Conservation (phyloP, 345 rosid genomes). For the Lagerstroemia speciosa region DNA sequence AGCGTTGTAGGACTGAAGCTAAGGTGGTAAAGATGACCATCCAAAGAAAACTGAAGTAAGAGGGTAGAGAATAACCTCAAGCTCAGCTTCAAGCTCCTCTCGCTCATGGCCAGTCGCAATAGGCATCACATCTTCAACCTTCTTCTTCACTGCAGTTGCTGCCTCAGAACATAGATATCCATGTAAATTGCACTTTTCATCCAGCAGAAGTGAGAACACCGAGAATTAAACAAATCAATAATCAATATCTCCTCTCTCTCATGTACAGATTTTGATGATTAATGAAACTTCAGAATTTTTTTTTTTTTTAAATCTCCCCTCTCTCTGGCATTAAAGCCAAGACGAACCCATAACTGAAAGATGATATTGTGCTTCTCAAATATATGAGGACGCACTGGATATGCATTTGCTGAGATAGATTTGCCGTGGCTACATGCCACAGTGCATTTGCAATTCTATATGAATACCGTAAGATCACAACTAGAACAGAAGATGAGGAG, state of each 20-base stretch:
- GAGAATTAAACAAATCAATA: not conserved
- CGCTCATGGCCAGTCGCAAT: constrained; percentile 51
- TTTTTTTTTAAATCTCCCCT: too few relatives aligned
- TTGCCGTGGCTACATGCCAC: not conserved
- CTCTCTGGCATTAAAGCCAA: too few relatives aligned
- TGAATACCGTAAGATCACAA: not conserved
- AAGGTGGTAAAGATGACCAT: not conserved
- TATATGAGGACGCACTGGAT: too few relatives aligned
- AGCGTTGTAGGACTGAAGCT: not conserved
- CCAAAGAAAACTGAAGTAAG: not conserved
- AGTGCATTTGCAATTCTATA: not conserved
- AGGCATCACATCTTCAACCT: constrained; percentile 40
- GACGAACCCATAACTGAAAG: too few relatives aligned
- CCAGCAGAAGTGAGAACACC: too few relatives aligned
- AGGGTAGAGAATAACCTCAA: constrained; percentile 9
- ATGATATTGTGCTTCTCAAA: too few relatives aligned
- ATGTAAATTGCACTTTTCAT: not conserved
- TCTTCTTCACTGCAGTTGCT: constrained; percentile 22
- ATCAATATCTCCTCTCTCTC: not conserved
- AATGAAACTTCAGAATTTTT: too few relatives aligned
- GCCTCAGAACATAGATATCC: not conserved
- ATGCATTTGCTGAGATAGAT: too few relatives aligned
- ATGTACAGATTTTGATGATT: too few relatives aligned
- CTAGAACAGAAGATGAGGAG: constrained; percentile 6
- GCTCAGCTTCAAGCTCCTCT: constrained; percentile 51